phyloP scores from a whole-genome alignment of 176 grass and related monocot genomes.

The Cymbopogon citratus region DNA sequence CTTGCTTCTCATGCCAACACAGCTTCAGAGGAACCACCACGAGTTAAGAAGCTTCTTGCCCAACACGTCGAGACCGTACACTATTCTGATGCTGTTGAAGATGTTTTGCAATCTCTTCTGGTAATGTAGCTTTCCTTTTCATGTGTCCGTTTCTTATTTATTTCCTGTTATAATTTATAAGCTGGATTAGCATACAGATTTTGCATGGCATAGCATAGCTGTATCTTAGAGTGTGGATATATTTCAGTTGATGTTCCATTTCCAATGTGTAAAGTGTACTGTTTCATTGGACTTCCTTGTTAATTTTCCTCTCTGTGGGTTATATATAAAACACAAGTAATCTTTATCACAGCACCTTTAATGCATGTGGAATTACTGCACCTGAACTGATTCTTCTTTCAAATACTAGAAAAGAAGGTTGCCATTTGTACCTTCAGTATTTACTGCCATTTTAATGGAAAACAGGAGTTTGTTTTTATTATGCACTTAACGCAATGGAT shows the following conservation, averaged over 20 bases:
- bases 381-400: neutral
- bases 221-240: neutral
- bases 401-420: neutral
- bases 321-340: neutral
- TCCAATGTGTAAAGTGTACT: neutral
- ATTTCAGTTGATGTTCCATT: neutral
- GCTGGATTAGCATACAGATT: neutral
- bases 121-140: conserved; percentile 12
- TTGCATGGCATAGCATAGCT: neutral
- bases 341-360: neutral
- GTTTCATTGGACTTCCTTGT: neutral
- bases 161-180: conserved; percentile 10
- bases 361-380: neutral
- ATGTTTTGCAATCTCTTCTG: conserved; percentile 72
- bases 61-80: conserved; percentile 72
- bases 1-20: neutral
- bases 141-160: neutral
- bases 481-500: neutral
- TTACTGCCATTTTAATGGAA: neutral
- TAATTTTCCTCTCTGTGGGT: neutral
- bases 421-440: neutral
- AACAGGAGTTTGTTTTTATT: neutral
- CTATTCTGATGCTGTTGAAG: conserved; percentile 47
- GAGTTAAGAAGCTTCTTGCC: conserved; percentile 67
- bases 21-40: conserved; percentile 44